These are phyloP conservation scores for Helianthus tuberosus DNA, from an alignment of 129 eudicot genomes.

Conservation along the genomic window DNA sequence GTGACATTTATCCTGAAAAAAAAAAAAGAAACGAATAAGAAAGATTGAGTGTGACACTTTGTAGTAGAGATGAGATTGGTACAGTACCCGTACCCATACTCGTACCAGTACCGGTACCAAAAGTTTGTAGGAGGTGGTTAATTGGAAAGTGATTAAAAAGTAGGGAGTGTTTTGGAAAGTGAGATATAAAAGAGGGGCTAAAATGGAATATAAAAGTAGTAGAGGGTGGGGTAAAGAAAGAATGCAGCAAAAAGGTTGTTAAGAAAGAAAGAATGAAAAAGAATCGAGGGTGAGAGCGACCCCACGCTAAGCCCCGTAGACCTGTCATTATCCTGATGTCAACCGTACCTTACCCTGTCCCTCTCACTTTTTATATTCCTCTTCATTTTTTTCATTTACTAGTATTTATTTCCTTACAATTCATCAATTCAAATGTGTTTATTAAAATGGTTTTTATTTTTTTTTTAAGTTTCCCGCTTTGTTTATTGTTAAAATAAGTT, in stretches of 20 bases:
- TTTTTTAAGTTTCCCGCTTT: too few relatives aligned
- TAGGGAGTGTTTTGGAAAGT: neutral
- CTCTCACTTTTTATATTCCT: slow-evolving; percentile 24
- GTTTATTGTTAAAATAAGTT: too few relatives aligned
- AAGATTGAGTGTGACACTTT: neutral
- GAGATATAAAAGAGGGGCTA: neutral
- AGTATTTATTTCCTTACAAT: too few relatives aligned
- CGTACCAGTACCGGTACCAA: too few relatives aligned
- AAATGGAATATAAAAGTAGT: slow-evolving; percentile 1
- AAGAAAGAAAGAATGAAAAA: slow-evolving; percentile 16
- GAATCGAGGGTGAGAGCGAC: slow-evolving; percentile 35
- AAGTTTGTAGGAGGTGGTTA: slow-evolving; percentile 20
- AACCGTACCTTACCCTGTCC: slow-evolving; percentile 30
- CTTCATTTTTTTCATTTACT: too few relatives aligned
- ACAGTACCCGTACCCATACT: too few relatives aligned
- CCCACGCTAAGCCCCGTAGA: slow-evolving; percentile 32
- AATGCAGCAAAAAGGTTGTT: slow-evolving; percentile 35
- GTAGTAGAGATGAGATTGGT: too few relatives aligned
- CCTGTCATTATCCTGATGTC: slow-evolving; percentile 25
- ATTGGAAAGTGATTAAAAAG: neutral
- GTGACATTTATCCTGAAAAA: neutral
- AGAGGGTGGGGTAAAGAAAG: neutral
- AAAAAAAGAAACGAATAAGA: neutral
- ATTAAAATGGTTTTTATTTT: too few relatives aligned
- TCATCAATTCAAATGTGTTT: too few relatives aligned